Evolutionary conservation across 768 basidiomycete species (phyloP), one percentile per base, ranked within the genome.

Genomic region (Mrakia gelida): DNA sequence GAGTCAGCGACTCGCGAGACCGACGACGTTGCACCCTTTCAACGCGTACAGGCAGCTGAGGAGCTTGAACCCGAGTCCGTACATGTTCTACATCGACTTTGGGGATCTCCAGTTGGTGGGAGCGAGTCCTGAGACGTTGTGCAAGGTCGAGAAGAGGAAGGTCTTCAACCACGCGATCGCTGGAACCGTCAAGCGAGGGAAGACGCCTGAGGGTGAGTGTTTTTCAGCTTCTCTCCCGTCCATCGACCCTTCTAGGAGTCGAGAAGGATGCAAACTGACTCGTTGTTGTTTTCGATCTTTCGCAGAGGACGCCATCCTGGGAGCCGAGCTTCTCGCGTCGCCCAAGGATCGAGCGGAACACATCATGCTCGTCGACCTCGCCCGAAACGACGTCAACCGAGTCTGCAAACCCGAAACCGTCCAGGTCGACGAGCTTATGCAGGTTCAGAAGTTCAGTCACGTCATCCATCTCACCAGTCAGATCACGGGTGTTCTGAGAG

Each of bases 131-230:
- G 97, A 99, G 85, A 98, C 95, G 7, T 87, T 99, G 6, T 98
- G 97, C 86, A 98, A 95, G 84, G 94, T 99, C 32, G 91, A 93
- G 84, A 88, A 87, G 82, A 92, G 94, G 82, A 91, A 92, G 77
- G 96, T 99, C 6, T 96, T 88, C 84, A 98, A 98, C 82, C 97
- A 99, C 83, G 97, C 97, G 18, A 98, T 99, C 77, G 97, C 97
- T 16, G 97, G 97, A 18, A 99, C 97, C 1, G 92, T 91, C 38
- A 90, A 90, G 83, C 86, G 97, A 82, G 97, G 97, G 0, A 90
- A 91, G 84, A 92, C 91, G 10, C 85, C 87, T 0, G 92, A 93
- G 87, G 96, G 96, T 94, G 71, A 75, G 90, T 84, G n/a, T n/a
- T n/a, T n/a, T n/a, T n/a, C n/a, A n/a, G n/a, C n/a, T 18, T 45